Percentiles rank a stretch among this genome's conserved stretches.
Conservation (phyloP, 169 alveolate genomes). For the Plasmodium fragile region DNA sequence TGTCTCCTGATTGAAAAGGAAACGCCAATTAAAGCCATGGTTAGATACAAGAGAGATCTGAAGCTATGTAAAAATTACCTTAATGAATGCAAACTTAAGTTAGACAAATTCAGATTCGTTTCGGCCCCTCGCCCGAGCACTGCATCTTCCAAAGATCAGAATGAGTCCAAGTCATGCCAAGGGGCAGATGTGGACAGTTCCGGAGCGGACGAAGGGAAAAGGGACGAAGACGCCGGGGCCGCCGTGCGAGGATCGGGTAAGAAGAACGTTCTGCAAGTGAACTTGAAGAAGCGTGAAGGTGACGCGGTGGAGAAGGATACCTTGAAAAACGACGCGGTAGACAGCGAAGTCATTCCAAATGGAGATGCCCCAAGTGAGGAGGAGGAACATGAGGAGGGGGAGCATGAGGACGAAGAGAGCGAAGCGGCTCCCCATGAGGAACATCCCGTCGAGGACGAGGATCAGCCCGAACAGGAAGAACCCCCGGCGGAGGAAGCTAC, state of each 20-base stretch:
- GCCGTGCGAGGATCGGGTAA: background rate
- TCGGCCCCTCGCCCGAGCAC: background rate
- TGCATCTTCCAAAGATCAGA: background rate
- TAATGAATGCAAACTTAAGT: slow-evolving; percentile 34
- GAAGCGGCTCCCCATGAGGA: background rate
- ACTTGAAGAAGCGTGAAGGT: background rate
- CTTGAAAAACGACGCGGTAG: background rate
- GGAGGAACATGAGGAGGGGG: background rate
- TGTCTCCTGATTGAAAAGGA: slow-evolving; percentile 67
- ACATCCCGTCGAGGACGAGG: background rate
- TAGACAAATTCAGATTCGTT: slow-evolving; percentile 19
- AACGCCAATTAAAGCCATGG: slow-evolving; percentile 72
- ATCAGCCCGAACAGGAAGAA: background rate
- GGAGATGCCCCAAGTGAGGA: background rate
- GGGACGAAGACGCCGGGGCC: background rate
- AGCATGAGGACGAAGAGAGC: background rate
- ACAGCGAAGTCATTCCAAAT: background rate
- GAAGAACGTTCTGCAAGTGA: slow-evolving; percentile 23
- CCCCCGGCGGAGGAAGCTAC: background rate
- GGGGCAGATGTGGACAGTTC: background rate
- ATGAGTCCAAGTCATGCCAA: background rate
- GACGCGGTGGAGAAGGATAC: background rate
- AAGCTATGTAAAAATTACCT: slow-evolving; percentile 34
- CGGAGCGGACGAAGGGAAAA: background rate
- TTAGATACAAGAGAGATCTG: slow-evolving; percentile 64